These are phyloP conservation scores for Apiotrichum brassicae DNA, from an alignment of 1,284 basidiomycete species.

Conservation along the genomic window DNA sequence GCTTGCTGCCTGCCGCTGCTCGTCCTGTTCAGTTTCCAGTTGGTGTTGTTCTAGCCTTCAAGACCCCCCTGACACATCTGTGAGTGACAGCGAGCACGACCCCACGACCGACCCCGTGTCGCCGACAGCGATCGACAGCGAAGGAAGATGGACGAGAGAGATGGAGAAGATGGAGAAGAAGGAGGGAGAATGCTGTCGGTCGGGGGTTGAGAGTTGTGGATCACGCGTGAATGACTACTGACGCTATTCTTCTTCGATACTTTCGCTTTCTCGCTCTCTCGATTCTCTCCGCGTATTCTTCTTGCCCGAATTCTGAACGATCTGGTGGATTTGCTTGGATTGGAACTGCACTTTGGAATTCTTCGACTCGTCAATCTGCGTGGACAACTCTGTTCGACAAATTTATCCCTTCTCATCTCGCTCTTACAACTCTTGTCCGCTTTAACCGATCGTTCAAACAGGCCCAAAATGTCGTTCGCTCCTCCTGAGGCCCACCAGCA, in stretches of 20 bases:
- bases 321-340: too few relatives aligned
- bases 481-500: slow-evolving; percentile 86
- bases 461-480: slow-evolving; percentile 55
- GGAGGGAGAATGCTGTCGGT: background rate
- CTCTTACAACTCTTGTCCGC: slow-evolving; percentile 5
- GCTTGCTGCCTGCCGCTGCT: background rate
- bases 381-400: too few relatives aligned
- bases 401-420: background rate
- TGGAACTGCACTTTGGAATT: too few relatives aligned
- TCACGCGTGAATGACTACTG: background rate
- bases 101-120: background rate
- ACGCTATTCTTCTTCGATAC: background rate
- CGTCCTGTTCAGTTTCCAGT: background rate
- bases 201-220: background rate
- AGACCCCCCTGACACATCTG: background rate
- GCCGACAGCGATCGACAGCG: background rate
- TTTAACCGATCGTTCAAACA: background rate
- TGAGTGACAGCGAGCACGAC: background rate
- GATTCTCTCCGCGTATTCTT: too few relatives aligned
- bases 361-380: too few relatives aligned
- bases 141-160: background rate
- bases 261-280: too few relatives aligned
- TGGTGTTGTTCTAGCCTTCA: background rate
- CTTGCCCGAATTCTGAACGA: background rate
- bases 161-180: background rate